Conservation (phyloP, 495 filamentous ascomycete genomes). For the Penicillium cinerascens region DNA sequence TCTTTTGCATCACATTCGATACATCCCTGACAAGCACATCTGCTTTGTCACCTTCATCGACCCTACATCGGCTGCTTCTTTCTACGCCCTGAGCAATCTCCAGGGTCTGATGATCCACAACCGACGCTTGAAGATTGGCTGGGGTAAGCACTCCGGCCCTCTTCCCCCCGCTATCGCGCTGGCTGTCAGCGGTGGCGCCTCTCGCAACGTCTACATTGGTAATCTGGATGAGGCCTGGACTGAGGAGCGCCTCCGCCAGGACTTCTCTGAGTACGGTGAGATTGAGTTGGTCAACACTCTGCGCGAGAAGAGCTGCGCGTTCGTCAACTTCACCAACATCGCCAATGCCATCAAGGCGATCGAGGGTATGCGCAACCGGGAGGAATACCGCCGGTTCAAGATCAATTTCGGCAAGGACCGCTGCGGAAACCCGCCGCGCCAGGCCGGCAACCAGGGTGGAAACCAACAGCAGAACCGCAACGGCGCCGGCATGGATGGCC, state of each 20-base stretch:
- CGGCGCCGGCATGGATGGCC: slow-evolving; percentile 49
- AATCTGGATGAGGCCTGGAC: slow-evolving; percentile 97
- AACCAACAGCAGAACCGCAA: slow-evolving; percentile 53
- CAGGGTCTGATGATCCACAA: slow-evolving; percentile 99
- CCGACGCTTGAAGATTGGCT: slow-evolving; percentile 93
- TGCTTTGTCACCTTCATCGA: slow-evolving; percentile 99
- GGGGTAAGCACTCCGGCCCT: slow-evolving; percentile 98
- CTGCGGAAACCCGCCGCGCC: slow-evolving; percentile 92
- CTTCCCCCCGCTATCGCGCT: slow-evolving; percentile 94
- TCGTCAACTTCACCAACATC: slow-evolving; percentile 99
- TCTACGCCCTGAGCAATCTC: slow-evolving; percentile 94
- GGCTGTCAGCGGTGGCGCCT: slow-evolving; percentile 90
- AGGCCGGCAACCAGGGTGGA: slow-evolving; percentile 55
- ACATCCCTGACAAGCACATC: slow-evolving; percentile 99
- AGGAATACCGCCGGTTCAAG: slow-evolving; percentile 97
- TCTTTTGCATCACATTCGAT: slow-evolving; percentile 93
- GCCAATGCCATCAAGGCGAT: slow-evolving; percentile 99
- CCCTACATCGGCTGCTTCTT: slow-evolving; percentile 94
- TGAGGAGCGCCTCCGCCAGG: slow-evolving; percentile 90
- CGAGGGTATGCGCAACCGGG: slow-evolving; percentile 87
- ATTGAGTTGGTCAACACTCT: slow-evolving; percentile 96
- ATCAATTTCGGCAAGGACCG: slow-evolving; percentile 99
- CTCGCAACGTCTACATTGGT: slow-evolving; percentile 94
- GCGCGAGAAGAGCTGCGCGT: slow-evolving; percentile 97
- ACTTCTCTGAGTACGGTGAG: slow-evolving; percentile 97